phyloP scores from a whole-genome alignment of 495 filamentous ascomycete species.

The Neohortaea acidophila region DNA sequence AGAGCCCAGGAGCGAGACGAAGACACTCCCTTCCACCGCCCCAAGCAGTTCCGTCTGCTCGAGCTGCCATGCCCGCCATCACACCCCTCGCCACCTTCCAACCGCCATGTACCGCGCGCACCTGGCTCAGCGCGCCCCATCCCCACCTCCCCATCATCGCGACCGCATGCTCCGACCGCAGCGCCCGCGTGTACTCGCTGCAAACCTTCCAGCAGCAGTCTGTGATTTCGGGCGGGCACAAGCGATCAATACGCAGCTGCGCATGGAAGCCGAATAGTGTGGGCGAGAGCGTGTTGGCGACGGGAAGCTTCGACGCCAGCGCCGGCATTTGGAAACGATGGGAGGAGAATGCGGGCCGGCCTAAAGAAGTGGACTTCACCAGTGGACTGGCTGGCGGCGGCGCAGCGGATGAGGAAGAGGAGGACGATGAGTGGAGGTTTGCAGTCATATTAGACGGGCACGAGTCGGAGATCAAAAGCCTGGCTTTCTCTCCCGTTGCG shows the following conservation, averaged over 20 bases:
- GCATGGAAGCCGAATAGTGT: conserved; percentile 62
- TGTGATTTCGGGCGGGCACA: conserved; percentile 72
- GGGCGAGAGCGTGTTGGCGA: conserved; percentile 60
- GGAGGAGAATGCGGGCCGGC: conserved; percentile 32
- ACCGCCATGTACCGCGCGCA: conserved; percentile 57
- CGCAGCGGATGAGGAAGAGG: conserved; percentile 29
- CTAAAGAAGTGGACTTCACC: conserved; percentile 25
- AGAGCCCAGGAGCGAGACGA: too few relatives aligned
- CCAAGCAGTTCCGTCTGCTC: too few relatives aligned
- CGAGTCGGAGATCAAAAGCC: conserved; percentile 79
- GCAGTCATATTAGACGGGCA: conserved; percentile 81
- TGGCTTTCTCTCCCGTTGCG: conserved; percentile 66
- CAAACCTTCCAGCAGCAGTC: conserved; percentile 61
- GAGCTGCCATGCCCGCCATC: conserved; percentile 24
- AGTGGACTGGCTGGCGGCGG: conserved; percentile 13
- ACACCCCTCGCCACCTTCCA: conserved; percentile 36
- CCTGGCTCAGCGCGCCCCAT: conserved; percentile 76
- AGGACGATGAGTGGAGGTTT: conserved; percentile 71
- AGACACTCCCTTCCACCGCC: too few relatives aligned
- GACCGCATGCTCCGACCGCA: conserved; percentile 71
- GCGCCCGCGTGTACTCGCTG: conserved; percentile 76
- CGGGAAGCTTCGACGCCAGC: conserved; percentile 78
- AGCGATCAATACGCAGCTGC: conserved; percentile 61
- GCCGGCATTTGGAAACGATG: conserved; percentile 69
- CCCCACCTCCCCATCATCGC: conserved; percentile 77